Base-by-base conservation (phyloP, 768 basidiomycete species). In the Psilocybe cubensis region DNA sequence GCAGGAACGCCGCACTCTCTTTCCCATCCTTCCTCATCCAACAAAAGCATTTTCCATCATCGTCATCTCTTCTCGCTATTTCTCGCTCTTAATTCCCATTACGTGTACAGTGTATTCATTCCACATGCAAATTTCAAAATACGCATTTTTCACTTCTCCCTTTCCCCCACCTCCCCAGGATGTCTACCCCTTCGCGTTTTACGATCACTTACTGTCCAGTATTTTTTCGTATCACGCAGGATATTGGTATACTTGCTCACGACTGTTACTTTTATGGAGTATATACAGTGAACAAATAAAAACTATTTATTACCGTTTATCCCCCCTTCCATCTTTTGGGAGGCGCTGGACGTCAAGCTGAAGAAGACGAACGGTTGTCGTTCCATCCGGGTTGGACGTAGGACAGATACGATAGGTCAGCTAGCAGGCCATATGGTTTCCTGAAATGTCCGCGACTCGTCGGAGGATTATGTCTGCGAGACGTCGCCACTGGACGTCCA, bases 241-340 rank as follows among this genome's bases (percentile, higher is more conserved):
- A 43, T 41, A 46, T 52, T 52, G 46, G 50, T 53, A 40, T 58
- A 41, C 47, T 28, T 46, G 44, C 25, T 28, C 28, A 33, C 31
- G 28, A 14, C 25, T 21, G 47, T 18, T 46, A 7, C 12, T 38
- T 38, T 14, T 38, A 17, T n/a, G 35, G 12, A 38, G 35, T 38
- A 23, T 10, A 24, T 23, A 10, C 9, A 28, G 24, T 42, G 47
- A 52, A 29, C 21, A 44, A 62, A 62, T 62, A 38, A 54, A 62
- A 58, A 14, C 44, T 62, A 58, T 62, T 62, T 59, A 59, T 62
- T 49, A n/a, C 58, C 25, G n/a, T 41, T 25, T 21, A 56, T 24
- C 52, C 55, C 21, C 51, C 31, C 31, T 45, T 14, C 43, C 20
- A n/a, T n/a, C n/a, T n/a, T n/a, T 20, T 28, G 20, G 25, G 48